These are phyloP conservation scores for Moesziomyces sp. DNA, from an alignment of 1,284 basidiomycete species.

Conservation along the genomic window DNA sequence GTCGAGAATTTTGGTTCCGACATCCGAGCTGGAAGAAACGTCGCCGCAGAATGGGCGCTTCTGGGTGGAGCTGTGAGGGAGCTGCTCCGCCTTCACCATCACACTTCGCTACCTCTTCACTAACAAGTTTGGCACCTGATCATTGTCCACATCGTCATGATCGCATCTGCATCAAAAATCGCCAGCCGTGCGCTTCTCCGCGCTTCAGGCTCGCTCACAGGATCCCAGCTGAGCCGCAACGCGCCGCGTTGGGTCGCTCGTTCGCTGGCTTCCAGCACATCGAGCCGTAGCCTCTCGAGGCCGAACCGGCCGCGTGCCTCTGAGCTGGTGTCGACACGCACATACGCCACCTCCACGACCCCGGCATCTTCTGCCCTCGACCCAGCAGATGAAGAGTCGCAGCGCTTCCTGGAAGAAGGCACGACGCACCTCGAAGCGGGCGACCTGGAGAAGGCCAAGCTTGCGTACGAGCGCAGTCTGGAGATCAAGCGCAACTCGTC, in stretches of 20 bases:
- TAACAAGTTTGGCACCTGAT: no score
- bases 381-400: conserved; percentile 83
- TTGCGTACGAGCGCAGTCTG: conserved; percentile 81
- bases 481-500: conserved; percentile 83
- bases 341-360: conserved; percentile 82
- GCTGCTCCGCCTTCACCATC: neutral
- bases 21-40: conserved; percentile 8
- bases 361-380: conserved; percentile 82
- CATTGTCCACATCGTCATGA: conserved; percentile 4
- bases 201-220: neutral
- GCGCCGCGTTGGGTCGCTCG: conserved; percentile 1
- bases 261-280: neutral
- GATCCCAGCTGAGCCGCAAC: neutral
- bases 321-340: neutral
- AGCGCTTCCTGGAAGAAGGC: conserved; percentile 84
- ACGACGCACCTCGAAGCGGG: conserved; percentile 89
- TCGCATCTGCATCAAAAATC: conserved; percentile 26
- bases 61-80: no score
- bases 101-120: neutral
- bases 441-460: conserved; percentile 82
- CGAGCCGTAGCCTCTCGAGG: neutral
- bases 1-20: conserved; percentile 4
- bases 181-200: conserved; percentile 5
- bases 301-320: neutral
- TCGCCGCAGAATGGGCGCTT: no score